phyloP scores from a whole-genome alignment of 257 asterid species.

The Solanum paucissectum region DNA sequence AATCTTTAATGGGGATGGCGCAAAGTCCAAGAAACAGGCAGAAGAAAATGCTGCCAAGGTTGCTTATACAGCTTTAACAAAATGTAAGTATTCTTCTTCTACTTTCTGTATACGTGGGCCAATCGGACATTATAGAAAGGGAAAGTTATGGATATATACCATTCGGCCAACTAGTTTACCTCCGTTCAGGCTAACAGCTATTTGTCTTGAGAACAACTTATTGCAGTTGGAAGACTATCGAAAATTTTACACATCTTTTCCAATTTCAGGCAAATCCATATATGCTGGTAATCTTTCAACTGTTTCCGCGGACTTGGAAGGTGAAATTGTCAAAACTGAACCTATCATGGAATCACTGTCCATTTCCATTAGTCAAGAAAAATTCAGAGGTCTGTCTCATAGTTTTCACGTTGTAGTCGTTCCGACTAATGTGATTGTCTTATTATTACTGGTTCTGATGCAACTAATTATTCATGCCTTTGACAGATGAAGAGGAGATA shows the following conservation, averaged over 20 bases:
- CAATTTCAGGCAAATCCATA: slow-evolving; percentile 16
- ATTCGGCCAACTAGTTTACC: neutral
- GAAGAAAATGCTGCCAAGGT: slow-evolving; percentile 44
- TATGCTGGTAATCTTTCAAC: neutral
- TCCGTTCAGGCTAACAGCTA: neutral
- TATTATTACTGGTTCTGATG: neutral
- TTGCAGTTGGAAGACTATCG: neutral
- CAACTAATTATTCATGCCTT: neutral
- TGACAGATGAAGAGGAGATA: neutral
- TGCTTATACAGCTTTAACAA: slow-evolving; percentile 25
- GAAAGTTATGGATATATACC: neutral
- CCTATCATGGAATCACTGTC: slow-evolving; percentile 1
- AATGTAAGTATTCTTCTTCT: slow-evolving; percentile 13
- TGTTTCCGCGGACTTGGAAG: neutral
- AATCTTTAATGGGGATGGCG: slow-evolving; percentile 24
- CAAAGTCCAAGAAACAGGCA: slow-evolving; percentile 30
- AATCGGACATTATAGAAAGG: neutral
- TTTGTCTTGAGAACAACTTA: neutral
- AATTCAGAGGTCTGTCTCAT: neutral
- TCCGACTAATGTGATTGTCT: neutral
- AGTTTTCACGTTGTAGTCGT: neutral
- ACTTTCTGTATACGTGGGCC: neutral
- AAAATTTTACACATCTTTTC: neutral
- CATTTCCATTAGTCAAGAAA: slow-evolving; percentile 1
- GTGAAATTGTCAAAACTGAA: slow-evolving; percentile 3